Evolutionary conservation across 306 rosid species (phyloP).

Genomic region (Pterocarpus macrocarpus): DNA sequence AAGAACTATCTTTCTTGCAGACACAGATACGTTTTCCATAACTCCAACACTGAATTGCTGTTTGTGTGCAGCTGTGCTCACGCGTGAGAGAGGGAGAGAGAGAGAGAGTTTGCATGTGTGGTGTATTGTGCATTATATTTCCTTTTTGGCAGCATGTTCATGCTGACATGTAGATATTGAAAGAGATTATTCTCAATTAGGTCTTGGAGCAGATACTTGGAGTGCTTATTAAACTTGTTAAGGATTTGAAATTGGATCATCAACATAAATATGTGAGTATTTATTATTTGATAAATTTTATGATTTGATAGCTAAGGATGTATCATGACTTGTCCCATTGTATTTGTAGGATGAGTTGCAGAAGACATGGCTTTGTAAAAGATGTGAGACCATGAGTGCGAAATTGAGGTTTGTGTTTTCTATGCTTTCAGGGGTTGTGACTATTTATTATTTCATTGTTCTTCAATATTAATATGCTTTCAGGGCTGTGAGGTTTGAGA

Average conservation of each 20-base stretch:
- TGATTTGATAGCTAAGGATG: conserved; percentile 30
- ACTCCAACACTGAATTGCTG: not conserved
- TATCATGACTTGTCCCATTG: conserved; percentile 24
- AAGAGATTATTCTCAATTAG: conserved; percentile 54
- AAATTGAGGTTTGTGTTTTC: conserved; percentile 77
- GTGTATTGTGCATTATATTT: conserved; percentile 22
- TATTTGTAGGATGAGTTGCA: conserved; percentile 80
- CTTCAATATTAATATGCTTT: conserved; percentile 15
- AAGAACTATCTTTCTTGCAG: conserved; percentile 39
- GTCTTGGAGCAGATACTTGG: conserved; percentile 95
- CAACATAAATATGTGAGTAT: conserved; percentile 84
- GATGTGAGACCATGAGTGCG: conserved; percentile 91
- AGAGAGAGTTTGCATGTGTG: conserved; percentile 24
- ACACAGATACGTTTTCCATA: conserved; percentile 11
- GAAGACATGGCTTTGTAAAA: conserved; percentile 92
- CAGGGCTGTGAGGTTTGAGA: conserved; percentile 11
- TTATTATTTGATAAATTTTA: conserved; percentile 33
- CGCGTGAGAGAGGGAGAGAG: not conserved
- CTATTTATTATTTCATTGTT: conserved; percentile 34
- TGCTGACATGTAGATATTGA: conserved; percentile 22
- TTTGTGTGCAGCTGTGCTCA: not conserved
- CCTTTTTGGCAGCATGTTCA: conserved; percentile 18
- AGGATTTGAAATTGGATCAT: conserved; percentile 93
- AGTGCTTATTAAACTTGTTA: conserved; percentile 87
- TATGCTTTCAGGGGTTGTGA: not conserved